Conservation (phyloP, 2,329 filamentous ascomycete genomes). For the Fusarium napiforme region DNA sequence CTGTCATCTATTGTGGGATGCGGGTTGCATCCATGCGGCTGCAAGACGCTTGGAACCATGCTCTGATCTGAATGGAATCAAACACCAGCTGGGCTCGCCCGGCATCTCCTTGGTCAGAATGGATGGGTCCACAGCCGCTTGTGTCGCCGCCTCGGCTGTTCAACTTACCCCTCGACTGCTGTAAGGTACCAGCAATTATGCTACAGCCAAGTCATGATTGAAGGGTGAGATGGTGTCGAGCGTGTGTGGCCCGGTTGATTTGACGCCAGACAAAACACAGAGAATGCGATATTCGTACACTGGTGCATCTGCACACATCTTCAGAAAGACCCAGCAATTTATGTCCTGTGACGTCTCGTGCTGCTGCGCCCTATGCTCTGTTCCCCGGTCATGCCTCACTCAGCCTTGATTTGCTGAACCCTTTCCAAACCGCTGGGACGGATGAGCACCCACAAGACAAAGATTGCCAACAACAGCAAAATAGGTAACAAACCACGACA, state of each 20-base stretch:
- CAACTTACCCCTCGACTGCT: constrained; percentile 31
- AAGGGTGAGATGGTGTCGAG: constrained; percentile 10
- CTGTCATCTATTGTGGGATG: background rate
- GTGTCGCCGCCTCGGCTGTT: constrained; percentile 28
- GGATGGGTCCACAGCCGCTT: constrained; percentile 24
- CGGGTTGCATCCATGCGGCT: constrained; percentile 1
- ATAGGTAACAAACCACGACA: constrained; percentile 8
- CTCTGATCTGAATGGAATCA: background rate
- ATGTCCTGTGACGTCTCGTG: background rate
- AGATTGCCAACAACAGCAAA: background rate
- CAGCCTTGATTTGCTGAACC: constrained; percentile 27
- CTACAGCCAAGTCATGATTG: constrained; percentile 16
- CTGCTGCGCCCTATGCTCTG: constrained; percentile 3
- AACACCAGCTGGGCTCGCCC: constrained; percentile 27
- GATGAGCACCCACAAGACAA: constrained; percentile 5
- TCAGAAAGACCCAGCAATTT: background rate
- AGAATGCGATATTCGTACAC: background rate
- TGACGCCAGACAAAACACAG: background rate
- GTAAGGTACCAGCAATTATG: constrained; percentile 36
- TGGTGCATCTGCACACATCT: background rate
- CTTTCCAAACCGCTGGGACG: constrained; percentile 41
- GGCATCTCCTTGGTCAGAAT: constrained; percentile 22
- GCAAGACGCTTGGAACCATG: constrained; percentile 7
- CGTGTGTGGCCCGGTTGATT: background rate
- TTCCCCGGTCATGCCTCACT: background rate